Conservation (phyloP, 331 rosid species). For the Quercus lobata region DNA sequence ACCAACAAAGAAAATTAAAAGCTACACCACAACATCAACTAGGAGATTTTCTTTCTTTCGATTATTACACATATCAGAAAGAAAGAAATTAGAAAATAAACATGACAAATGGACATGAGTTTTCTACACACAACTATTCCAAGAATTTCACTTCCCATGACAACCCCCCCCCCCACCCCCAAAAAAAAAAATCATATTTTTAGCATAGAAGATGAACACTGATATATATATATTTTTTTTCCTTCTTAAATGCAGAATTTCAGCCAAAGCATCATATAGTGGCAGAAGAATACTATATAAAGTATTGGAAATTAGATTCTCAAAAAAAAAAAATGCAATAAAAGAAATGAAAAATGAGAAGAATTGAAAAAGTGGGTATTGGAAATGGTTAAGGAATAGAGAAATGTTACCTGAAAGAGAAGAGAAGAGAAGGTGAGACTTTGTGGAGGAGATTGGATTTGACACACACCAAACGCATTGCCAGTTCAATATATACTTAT, state of each 20-base stretch:
- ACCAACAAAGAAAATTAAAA: neutral
- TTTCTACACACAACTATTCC: neutral
- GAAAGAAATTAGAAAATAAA: neutral
- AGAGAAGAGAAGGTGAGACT: neutral
- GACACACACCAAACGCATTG: neutral
- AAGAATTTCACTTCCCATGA: neutral
- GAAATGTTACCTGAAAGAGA: slow-evolving; percentile 16
- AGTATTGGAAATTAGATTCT: neutral
- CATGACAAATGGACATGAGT: neutral
- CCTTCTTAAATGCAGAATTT: neutral
- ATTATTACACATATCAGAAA: neutral
- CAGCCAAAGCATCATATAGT: neutral
- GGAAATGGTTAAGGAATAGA: neutral
- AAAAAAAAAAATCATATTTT: neutral
- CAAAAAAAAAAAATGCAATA: too few relatives aligned
- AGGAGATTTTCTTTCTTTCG: neutral
- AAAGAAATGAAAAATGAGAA: neutral
- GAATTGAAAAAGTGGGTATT: neutral
- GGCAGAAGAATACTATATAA: neutral
- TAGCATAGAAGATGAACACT: neutral
- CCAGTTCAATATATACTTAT: too few relatives aligned
- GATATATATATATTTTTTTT: neutral
- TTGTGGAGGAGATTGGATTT: too few relatives aligned
- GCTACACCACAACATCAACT: neutral
- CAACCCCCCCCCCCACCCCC: too few relatives aligned